Conservation (phyloP, 805 yeast genomes). For the Huiozyma naganishii region DNA sequence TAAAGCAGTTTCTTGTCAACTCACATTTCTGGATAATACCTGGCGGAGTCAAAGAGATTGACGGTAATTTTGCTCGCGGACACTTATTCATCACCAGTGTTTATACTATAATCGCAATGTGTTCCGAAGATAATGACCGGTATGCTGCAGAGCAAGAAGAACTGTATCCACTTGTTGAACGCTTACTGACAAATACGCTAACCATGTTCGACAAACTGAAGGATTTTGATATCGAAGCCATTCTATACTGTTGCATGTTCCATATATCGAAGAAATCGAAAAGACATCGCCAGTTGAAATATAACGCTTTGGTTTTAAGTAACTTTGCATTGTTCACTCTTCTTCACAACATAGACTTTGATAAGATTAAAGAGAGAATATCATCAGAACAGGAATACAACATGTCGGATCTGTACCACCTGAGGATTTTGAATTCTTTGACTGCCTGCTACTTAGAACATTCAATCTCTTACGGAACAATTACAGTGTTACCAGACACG, state of each 20-base stretch:
- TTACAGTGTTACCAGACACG: constrained; percentile 18
- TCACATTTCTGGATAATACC: constrained; percentile 56
- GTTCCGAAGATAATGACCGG: constrained; percentile 42
- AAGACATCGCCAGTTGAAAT: constrained; percentile 34
- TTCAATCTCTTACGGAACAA: constrained; percentile 38
- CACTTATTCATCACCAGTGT: constrained; percentile 49
- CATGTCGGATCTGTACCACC: constrained; percentile 38
- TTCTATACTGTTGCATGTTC: constrained; percentile 43
- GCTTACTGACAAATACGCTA: constrained; percentile 38
- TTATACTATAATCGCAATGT: constrained; percentile 43
- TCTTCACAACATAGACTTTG: constrained; percentile 37
- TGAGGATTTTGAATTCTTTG: constrained; percentile 43
- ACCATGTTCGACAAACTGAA: constrained; percentile 41
- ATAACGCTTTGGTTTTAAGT: constrained; percentile 44
- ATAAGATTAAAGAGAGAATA: constrained; percentile 32
- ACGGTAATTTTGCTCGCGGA: constrained; percentile 34
- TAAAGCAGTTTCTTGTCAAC: constrained; percentile 38
- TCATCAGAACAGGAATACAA: constrained; percentile 17
- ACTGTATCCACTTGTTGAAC: constrained; percentile 38
- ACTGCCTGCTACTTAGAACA: constrained; percentile 42
- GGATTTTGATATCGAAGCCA: constrained; percentile 52
- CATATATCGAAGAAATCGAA: constrained; percentile 44
- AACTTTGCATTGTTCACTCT: constrained; percentile 42
- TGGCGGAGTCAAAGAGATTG: constrained; percentile 43
- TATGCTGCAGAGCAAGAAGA: constrained; percentile 38